Evolutionary conservation across 257 asterid genomes (phyloP).

Genomic region (Ajuga chamaepitys): DNA sequence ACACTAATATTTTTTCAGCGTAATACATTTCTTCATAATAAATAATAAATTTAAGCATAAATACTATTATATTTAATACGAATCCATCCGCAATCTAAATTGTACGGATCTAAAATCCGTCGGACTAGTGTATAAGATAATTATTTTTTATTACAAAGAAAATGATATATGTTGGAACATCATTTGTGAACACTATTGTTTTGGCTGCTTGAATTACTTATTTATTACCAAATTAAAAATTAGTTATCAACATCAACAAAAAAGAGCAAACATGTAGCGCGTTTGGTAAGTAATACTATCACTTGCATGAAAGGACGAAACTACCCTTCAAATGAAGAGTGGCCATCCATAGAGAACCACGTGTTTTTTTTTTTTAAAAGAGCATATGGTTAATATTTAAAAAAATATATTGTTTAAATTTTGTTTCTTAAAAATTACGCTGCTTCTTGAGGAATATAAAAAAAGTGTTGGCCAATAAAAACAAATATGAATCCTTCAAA

Average conservation of each 20-base stretch:
- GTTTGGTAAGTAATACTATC: slow-evolving; percentile 14
- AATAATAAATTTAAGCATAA: too few species aligned
- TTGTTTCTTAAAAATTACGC: slow-evolving; percentile 16
- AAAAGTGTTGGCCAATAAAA: slow-evolving; percentile 4
- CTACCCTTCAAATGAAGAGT: slow-evolving; percentile 1
- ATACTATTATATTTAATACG: too few species aligned
- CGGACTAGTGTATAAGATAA: too few species aligned
- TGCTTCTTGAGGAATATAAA: background rate
- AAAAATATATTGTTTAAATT: background rate
- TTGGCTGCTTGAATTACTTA: background rate
- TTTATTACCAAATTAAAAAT: slow-evolving; percentile 7
- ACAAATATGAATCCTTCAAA: slow-evolving; percentile 14
- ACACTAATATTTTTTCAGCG: too few species aligned
- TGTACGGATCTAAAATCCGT: too few species aligned
- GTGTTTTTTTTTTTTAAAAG: background rate
- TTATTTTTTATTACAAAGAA: too few species aligned
- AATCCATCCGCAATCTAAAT: too few species aligned
- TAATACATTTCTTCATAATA: too few species aligned
- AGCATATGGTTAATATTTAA: too few species aligned
- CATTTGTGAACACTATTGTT: too few species aligned
- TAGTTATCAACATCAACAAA: slow-evolving; percentile 18
- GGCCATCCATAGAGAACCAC: background rate
- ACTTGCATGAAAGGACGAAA: background rate
- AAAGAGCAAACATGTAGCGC: slow-evolving; percentile 13
- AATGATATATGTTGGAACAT: too few species aligned